A percentile compares a stretch with the other conserved stretches of the same genome.
Conservation (phyloP, 345 rosid genomes). For the Rubroshorea leprosula region DNA sequence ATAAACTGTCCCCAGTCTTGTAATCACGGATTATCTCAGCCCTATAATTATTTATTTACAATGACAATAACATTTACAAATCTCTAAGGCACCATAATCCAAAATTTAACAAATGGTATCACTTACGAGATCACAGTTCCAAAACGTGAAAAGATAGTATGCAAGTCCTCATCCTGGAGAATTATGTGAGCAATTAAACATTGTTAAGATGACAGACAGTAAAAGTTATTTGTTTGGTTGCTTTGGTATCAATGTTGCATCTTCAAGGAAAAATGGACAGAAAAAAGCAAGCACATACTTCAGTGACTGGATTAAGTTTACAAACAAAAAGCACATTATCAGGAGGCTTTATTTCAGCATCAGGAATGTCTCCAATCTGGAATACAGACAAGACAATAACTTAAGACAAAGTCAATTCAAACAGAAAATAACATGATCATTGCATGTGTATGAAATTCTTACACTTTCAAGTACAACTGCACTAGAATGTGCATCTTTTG, state of each 20-base stretch:
- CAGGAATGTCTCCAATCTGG: conserved; percentile 72
- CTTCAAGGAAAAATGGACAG: too few relatives aligned
- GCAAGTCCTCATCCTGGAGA: conserved; percentile 91
- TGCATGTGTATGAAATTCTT: conserved; percentile 23
- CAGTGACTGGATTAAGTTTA: conserved; percentile 95
- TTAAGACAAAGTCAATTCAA: conserved; percentile 9
- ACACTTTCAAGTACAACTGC: conserved; percentile 98
- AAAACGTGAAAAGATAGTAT: conserved; percentile 91
- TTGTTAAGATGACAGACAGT: conserved; percentile 1
- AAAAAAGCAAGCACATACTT: conserved; percentile 44
- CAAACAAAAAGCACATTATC: conserved; percentile 94
- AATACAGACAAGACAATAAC: conserved; percentile 13
- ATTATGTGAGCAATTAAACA: conserved; percentile 10
- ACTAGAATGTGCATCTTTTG: conserved; percentile 82
- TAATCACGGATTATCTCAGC: conserved; percentile 86
- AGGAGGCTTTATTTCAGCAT: conserved; percentile 87
- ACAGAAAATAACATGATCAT: conserved; percentile 11
- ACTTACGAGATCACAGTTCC: conserved; percentile 84
- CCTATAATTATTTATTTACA: conserved; percentile 37
- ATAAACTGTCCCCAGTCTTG: conserved; percentile 96
- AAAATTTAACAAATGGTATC: conserved; percentile 3
- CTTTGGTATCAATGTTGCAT: too few relatives aligned
- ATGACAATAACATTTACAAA: conserved; percentile 10
- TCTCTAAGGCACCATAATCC: background rate
- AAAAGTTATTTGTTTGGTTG: background rate